phyloP scores from a whole-genome alignment of 495 filamentous ascomycete genomes.

The Daldinia grandis region DNA sequence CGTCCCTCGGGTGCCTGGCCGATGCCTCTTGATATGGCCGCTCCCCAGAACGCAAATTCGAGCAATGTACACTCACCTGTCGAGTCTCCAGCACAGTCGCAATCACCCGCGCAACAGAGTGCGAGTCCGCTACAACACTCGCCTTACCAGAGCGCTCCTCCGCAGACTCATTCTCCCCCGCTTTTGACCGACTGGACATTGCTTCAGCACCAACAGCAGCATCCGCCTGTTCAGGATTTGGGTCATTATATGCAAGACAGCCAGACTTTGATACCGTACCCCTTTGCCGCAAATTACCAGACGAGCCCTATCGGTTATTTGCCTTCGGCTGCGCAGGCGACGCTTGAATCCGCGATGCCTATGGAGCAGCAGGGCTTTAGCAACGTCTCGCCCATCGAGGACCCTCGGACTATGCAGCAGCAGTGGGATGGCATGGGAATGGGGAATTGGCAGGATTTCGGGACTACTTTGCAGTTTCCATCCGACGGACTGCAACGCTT shows the following conservation, averaged over 20 bases:
- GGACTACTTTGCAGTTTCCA: constrained; percentile 63
- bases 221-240: constrained; percentile 60
- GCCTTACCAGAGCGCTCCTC: constrained; percentile 55
- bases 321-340: constrained; percentile 71
- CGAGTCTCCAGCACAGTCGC: constrained; percentile 57
- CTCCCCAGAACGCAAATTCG: constrained; percentile 52
- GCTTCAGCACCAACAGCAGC: constrained; percentile 55
- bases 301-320: constrained; percentile 72
- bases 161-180: constrained; percentile 49
- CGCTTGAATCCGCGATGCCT: constrained; percentile 69
- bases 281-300: constrained; percentile 60
- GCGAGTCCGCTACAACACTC: constrained; percentile 58
- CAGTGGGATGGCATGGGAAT: constrained; percentile 56
- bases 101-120: constrained; percentile 54
- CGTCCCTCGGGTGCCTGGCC: constrained; percentile 53
- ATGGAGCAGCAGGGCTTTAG: constrained; percentile 69
- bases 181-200: constrained; percentile 64
- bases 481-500: constrained; percentile 62
- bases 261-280: constrained; percentile 56
- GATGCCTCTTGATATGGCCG: constrained; percentile 56
- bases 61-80: constrained; percentile 55
- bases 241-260: constrained; percentile 62
- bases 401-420: constrained; percentile 69
- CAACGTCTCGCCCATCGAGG: constrained; percentile 69
- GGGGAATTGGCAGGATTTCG: constrained; percentile 79